Evolutionary conservation across 1,284 basidiomycete genomes (phyloP).

Genomic region (Tilletia caries): DNA sequence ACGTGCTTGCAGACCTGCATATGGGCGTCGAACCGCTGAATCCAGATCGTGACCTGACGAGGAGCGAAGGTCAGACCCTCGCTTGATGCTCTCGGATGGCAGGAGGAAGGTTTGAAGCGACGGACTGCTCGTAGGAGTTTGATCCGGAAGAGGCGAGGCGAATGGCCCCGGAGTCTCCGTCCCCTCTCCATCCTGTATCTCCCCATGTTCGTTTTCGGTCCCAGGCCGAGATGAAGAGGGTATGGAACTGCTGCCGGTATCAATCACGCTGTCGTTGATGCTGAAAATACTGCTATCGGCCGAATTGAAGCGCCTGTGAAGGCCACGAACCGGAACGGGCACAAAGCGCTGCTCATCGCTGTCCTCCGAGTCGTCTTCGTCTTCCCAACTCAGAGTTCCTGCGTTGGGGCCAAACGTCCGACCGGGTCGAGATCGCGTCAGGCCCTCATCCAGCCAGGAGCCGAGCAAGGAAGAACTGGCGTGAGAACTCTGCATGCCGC

Average conservation of each 20-base stretch:
- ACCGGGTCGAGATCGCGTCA: neutral
- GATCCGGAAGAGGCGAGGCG: neutral
- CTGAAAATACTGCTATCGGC: constrained; percentile 1
- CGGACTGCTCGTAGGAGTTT: constrained; percentile 1
- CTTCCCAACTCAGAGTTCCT: neutral
- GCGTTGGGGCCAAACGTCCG: neutral
- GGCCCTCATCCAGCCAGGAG: constrained; percentile 2
- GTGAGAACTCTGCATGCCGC: no score
- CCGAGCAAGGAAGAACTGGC: neutral
- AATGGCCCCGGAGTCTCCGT: no score
- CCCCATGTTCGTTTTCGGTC: no score
- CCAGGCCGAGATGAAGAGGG: no score
- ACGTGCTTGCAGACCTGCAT: constrained; percentile 6
- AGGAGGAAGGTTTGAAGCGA: neutral
- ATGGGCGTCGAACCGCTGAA: neutral
- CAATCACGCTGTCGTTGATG: neutral
- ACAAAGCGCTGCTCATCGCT: constrained; percentile 10
- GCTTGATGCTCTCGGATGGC: constrained; percentile 2
- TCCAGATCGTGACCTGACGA: neutral
- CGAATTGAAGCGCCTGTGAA: neutral
- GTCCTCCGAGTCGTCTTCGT: constrained; percentile 5
- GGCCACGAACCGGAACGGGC: neutral
- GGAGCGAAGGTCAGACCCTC: neutral
- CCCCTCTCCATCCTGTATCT: no score
- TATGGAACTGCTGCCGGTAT: neutral